Base-by-base conservation (phyloP, 441 rosid species). In the Pelargonium myrrhifolium region DNA sequence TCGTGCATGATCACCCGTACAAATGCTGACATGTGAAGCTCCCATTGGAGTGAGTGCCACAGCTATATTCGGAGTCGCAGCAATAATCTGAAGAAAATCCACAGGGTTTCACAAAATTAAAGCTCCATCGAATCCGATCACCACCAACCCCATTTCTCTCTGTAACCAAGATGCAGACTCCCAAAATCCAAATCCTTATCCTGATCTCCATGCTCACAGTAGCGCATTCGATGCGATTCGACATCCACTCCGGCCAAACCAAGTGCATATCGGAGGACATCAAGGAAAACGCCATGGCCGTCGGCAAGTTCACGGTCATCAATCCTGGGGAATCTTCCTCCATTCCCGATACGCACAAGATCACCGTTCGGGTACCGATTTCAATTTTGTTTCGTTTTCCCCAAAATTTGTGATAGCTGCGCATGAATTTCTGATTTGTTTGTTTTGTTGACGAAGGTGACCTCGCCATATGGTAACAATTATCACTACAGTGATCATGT, bases 201-300 rank as follows among this genome's bases (percentile, higher is more conserved):
- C 59, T 53, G 7, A 53, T 53, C 1, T 15, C 17, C 22, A 53
- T 14, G 59, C 9, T 53, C 69, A 68, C 62, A 2, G 37, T 66
- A 51, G 70, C 80, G 64, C 75, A 83, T 59, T 73, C 96, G 15
- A 77, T 88, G 85, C 80, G 92, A 61, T 76, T 93, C 65, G 89
- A 93, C 68, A 67, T 93, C 70, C 69, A 72, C 35, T 89, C 97
- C 55, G 94, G 92, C 14, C 31, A 4, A 1, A 79, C 80, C 0
- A 89, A 87, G 73, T 93, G 98, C 87, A 82, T 93, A 74, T 78
- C 92, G 3, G 98, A 93, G 74, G 97, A 93, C 61, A 83, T 93
- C 47, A 89, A 79, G 75, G 20, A 53, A 62, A 76, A 83, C 65
- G 73, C 86, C 26, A 72, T 90, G 86, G 79, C 82, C 9, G 92